A percentile compares a stretch with the other conserved stretches of the same genome.
Evolutionary conservation across 768 basidiomycete species (phyloP).

Genomic region (Suillus weaverae): DNA sequence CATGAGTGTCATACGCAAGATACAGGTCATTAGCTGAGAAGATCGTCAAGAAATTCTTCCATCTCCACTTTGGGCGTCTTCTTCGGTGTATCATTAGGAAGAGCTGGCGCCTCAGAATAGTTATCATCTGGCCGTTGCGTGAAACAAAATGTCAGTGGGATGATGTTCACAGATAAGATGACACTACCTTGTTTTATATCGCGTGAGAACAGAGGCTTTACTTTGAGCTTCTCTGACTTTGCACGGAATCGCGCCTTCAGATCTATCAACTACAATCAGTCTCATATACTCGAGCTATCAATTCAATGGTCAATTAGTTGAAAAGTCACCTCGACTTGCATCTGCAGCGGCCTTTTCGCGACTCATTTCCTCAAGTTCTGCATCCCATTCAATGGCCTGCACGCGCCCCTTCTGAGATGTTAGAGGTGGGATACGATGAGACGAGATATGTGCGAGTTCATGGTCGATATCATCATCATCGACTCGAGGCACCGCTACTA

Average conservation of each 20-base stretch:
- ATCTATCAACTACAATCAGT: slow-evolving; percentile 40
- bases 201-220: slow-evolving; percentile 35
- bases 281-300: neutral
- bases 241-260: slow-evolving; percentile 58
- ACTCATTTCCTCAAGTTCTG: slow-evolving; percentile 59
- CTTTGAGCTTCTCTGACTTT: slow-evolving; percentile 48
- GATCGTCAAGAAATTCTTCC: slow-evolving; percentile 72
- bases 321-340: slow-evolving; percentile 64
- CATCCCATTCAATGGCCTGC: slow-evolving; percentile 68
- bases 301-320: too few species aligned
- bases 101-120: slow-evolving; percentile 50
- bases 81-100: slow-evolving; percentile 42
- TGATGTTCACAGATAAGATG: neutral
- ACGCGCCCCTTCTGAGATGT: slow-evolving; percentile 63
- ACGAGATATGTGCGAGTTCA: slow-evolving; percentile 55
- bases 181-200: slow-evolving; percentile 41
- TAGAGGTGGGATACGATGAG: slow-evolving; percentile 18
- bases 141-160: neutral
- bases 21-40: slow-evolving; percentile 41
- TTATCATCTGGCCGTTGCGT: slow-evolving; percentile 28
- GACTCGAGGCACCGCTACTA: slow-evolving; percentile 27
- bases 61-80: slow-evolving; percentile 54
- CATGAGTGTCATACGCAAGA: neutral
- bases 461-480: slow-evolving; percentile 58
- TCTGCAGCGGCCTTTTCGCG: slow-evolving; percentile 74